Conservation (phyloP, 805 yeast species). For the Schwanniomyces vanrijiae region DNA sequence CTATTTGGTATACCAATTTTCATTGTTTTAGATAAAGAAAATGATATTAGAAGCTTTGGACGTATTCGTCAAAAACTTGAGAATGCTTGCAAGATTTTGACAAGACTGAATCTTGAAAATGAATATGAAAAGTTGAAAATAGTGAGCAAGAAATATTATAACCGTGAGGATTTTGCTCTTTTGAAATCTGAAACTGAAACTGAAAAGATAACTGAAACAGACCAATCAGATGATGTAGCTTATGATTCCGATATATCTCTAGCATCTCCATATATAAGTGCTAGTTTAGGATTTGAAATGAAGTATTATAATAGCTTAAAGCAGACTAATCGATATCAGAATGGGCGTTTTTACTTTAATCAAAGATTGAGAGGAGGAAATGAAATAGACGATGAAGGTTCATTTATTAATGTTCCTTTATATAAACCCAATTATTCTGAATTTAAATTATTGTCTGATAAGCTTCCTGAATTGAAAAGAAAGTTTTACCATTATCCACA, state of each 20-base stretch:
- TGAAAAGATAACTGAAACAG: conserved; percentile 5
- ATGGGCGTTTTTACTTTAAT: conserved; percentile 6
- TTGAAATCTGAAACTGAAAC: conserved; percentile 18
- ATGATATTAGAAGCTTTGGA: conserved; percentile 57
- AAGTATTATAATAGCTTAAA: conserved; percentile 35
- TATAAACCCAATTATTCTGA: conserved; percentile 40
- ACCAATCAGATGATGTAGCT: conserved; percentile 23
- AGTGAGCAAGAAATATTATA: conserved; percentile 17
- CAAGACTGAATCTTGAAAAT: conserved; percentile 20
- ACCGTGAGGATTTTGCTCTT: conserved; percentile 35
- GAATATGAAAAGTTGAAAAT: conserved; percentile 21
- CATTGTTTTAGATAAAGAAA: conserved; percentile 49
- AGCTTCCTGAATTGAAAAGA: conserved; percentile 27
- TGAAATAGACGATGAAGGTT: conserved; percentile 12
- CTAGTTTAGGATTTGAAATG: conserved; percentile 49
- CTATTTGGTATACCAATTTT: conserved; percentile 80
- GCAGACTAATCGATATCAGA: not conserved
- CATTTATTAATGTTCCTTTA: conserved; percentile 46
- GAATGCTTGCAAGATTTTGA: conserved; percentile 23
- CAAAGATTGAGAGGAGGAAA: conserved; percentile 8
- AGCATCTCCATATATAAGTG: conserved; percentile 53
- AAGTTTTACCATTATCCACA: conserved; percentile 33
- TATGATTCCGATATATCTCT: conserved; percentile 49
- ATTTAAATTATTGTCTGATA: conserved; percentile 33
- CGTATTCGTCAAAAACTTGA: conserved; percentile 58